Percentiles rank a stretch among this genome's conserved stretches.
Evolutionary conservation across 805 yeast species (phyloP).

Genomic region (Suhomyces sp.): DNA sequence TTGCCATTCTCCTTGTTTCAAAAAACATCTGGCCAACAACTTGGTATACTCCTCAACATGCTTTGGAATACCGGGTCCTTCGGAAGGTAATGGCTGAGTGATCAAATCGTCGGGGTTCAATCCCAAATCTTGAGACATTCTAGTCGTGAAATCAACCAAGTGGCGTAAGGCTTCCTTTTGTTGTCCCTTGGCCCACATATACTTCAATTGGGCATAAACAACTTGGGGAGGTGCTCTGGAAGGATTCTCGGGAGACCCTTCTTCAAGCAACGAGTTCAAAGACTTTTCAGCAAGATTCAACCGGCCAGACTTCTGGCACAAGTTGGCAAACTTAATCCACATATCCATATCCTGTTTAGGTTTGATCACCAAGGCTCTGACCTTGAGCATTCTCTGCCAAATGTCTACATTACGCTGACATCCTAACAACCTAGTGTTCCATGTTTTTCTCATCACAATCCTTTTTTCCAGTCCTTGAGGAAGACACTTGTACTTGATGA

Average conservation of each 20-base stretch:
- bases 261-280: constrained; percentile 72
- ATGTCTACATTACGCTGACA: constrained; percentile 97
- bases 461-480: constrained; percentile 83
- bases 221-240: constrained; percentile 94
- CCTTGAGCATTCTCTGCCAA: constrained; percentile 96
- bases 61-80: constrained; percentile 64
- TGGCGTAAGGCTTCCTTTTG: constrained; percentile 82
- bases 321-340: constrained; percentile 97
- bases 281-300: constrained; percentile 91
- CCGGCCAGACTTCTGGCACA: constrained; percentile 92
- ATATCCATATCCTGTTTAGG: constrained; percentile 97
- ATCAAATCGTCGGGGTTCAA: constrained; percentile 83
- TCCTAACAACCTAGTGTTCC: constrained; percentile 90
- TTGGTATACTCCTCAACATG: constrained; percentile 82
- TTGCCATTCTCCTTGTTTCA: constrained; percentile 99
- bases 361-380: constrained; percentile 85
- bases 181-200: constrained; percentile 95
- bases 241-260: constrained; percentile 58
- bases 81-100: constrained; percentile 78
- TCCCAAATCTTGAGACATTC: constrained; percentile 86
- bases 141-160: constrained; percentile 83
- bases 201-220: constrained; percentile 93
- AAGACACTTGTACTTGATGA: constrained; percentile 79
- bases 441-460: constrained; percentile 76
- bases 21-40: constrained; percentile 85